Conservation (phyloP, 2,329 filamentous ascomycete genomes). For the Botrytis hyacinthi region DNA sequence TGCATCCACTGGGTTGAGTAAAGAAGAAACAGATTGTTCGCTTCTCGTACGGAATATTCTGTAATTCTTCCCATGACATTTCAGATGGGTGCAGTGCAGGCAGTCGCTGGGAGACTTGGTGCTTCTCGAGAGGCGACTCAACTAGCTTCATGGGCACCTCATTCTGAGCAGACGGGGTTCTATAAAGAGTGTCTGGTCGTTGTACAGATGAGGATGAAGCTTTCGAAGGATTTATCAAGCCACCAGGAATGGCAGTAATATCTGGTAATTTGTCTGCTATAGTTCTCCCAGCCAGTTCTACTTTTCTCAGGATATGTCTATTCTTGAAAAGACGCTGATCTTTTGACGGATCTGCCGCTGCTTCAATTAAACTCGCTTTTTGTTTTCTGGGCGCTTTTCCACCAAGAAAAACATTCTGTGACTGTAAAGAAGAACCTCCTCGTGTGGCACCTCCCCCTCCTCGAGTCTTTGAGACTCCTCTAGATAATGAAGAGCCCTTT, state of each 20-base stretch:
- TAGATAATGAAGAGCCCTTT: neutral
- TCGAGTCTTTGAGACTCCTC: neutral
- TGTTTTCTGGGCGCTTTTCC: constrained; percentile 22
- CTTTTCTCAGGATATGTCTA: constrained; percentile 42
- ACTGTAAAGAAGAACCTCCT: constrained; percentile 25
- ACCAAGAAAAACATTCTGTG: constrained; percentile 31
- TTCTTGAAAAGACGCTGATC: constrained; percentile 44
- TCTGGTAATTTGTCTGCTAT: constrained; percentile 46
- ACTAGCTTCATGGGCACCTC: neutral
- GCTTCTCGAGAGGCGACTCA: neutral
- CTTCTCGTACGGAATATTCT: constrained; percentile 12
- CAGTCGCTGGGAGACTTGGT: neutral
- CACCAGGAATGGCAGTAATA: constrained; percentile 35
- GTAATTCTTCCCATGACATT: constrained; percentile 9
- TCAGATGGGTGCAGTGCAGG: constrained; percentile 16
- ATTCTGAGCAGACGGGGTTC: constrained; percentile 2
- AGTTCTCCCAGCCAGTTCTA: constrained; percentile 45
- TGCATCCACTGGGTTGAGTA: neutral
- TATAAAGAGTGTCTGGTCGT: constrained; percentile 24
- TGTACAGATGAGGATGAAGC: constrained; percentile 20
- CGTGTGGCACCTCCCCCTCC: constrained; percentile 27
- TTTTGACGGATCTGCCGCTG: constrained; percentile 44
- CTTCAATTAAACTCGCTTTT: constrained; percentile 26
- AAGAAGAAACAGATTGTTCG: constrained; percentile 5
- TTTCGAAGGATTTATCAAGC: constrained; percentile 32